Evolutionary conservation across 805 yeast genomes (phyloP), one percentile per base, ranked within the genome.

Genomic region (Ogataea methylovora): DNA sequence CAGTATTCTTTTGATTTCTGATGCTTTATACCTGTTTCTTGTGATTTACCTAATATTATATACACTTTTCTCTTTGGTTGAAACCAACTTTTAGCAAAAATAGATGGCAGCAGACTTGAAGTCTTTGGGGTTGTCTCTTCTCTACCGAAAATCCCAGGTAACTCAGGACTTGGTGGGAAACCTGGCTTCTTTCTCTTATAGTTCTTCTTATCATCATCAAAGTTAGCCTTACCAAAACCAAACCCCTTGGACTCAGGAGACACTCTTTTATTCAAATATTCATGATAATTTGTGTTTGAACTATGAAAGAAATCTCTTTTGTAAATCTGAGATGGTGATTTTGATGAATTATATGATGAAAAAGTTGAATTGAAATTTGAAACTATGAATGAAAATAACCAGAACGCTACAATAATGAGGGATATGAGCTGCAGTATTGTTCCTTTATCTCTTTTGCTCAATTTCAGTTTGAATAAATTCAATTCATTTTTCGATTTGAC

Each of bases 1-100:
- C 70, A 64, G 35, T 54, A 54, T 36, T 61, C 60, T 24, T 63
- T 56, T 4, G 63, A 54, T 37, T 61, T 63, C 51, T 65, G 56
- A 33, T 51, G 53, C 31, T 57, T 55, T 15, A 64, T 64, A 30
- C 69, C 69, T 17, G 65, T 61, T 38, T 62, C 65, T 7, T 52
- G 34, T n/a, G 62, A 59, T 18, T 61, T 65, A n/a, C 67, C 67
- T 24, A 64, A 37, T 4, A 64, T 41, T 3, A 64, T 45, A 22
- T 61, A 56, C 4, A 64, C 49, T 32, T 53, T 60, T 27, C 63
- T 54, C 32, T 49, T 51, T 4, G 47, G 14, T 11, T 34, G 6
- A 38, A 20, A 19, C 39, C 23, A 21, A 26, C 13, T 24, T 27
- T 7, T 28, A 29, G n/a, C n/a, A n/a, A n/a, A n/a, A n/a, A n/a